phyloP scores from a whole-genome alignment of 176 grass and related monocot genomes.

The Microstegium vimineum region DNA sequence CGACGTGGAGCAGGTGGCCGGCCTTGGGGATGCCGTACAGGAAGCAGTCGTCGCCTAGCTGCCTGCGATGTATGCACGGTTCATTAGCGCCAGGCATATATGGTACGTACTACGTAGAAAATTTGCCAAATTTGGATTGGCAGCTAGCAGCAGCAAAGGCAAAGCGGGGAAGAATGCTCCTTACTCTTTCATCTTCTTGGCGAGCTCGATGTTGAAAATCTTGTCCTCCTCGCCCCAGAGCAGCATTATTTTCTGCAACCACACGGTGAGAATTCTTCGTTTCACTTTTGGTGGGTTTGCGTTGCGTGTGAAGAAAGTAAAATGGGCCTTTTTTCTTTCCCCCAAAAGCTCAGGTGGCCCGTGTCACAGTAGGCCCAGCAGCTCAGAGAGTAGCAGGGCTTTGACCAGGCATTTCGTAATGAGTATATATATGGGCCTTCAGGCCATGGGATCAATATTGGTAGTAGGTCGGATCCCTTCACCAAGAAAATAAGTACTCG shows the following conservation, averaged over 20 bases:
- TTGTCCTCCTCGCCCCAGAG: slow-evolving; percentile 90
- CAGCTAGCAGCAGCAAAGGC: background rate
- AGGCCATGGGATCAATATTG: background rate
- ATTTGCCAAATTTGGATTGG: background rate
- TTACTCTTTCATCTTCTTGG: slow-evolving; percentile 91
- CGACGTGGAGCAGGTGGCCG: slow-evolving; percentile 75
- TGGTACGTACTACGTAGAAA: too few species aligned
- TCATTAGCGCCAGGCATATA: too few species aligned
- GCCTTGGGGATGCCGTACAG: slow-evolving; percentile 70
- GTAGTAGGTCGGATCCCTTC: background rate
- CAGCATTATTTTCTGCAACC: slow-evolving; percentile 85
- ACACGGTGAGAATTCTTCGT: background rate
- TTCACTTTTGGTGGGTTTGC: background rate
- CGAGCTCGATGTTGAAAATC: slow-evolving; percentile 76
- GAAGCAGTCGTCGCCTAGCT: slow-evolving; percentile 64
- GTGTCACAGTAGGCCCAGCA: background rate
- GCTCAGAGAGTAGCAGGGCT: background rate
- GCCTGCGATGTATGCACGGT: slow-evolving; percentile 28
- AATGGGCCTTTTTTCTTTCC: background rate
- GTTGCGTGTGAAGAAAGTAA: background rate
- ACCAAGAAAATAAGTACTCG: background rate
- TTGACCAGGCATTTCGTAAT: background rate
- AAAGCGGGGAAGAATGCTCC: background rate
- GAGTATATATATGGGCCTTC: background rate
- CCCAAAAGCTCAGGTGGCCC: background rate